Conservation (phyloP, 768 basidiomycete species). For the Zangia roseola region DNA sequence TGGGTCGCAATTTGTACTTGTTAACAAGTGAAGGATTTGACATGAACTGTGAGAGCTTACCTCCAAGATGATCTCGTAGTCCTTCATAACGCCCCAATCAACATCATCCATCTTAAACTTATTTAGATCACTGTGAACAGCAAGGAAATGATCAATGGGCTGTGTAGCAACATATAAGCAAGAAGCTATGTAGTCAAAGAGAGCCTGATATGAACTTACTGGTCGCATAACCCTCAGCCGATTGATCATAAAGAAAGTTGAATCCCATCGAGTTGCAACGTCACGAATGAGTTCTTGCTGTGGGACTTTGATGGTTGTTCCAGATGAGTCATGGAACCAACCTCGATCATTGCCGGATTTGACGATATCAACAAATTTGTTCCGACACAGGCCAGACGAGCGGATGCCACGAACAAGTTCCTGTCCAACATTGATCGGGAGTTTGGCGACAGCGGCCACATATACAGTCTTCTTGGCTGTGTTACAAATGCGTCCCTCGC, state of each 20-base stretch:
- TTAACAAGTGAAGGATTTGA: no score
- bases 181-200: no score
- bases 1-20: no score
- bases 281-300: slow-evolving; percentile 22
- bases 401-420: neutral
- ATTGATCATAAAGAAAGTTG: slow-evolving; percentile 37
- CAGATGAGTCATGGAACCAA: neutral
- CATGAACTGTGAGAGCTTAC: no score
- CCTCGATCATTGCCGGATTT: neutral
- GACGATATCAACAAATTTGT: neutral
- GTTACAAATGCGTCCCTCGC: no score
- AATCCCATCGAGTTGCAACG: slow-evolving; percentile 39
- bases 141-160: no score
- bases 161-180: no score
- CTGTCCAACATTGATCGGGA: neutral
- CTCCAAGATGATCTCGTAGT: no score
- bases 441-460: neutral
- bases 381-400: neutral
- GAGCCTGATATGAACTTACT: neutral
- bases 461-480: neutral
- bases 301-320: neutral
- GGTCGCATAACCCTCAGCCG: neutral
- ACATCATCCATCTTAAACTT: no score
- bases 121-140: no score
- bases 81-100: no score